Evolutionary conservation across 768 basidiomycete genomes (phyloP).

Genomic region (Lyophyllum decastes): DNA sequence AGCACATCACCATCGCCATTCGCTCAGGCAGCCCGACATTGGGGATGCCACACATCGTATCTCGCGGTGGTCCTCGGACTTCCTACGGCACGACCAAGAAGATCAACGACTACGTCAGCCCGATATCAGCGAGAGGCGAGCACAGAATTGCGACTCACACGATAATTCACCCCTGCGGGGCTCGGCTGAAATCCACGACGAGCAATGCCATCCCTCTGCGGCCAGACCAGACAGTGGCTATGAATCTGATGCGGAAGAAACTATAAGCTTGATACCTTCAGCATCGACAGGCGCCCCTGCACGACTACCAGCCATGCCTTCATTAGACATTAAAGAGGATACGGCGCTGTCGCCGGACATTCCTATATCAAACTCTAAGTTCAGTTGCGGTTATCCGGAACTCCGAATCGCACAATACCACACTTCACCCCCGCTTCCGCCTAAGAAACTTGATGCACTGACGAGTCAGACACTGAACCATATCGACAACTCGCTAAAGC

Average conservation of each 20-base stretch:
- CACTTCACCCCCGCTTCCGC: not conserved
- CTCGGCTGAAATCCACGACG: not conserved
- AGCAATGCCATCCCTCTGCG: not conserved
- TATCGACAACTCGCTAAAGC: not conserved
- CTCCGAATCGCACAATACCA: not conserved
- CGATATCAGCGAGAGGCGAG: not conserved
- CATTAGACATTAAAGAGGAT: not conserved
- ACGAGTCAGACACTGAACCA: not conserved
- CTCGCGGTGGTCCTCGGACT: conserved; percentile 2
- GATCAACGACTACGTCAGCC: not conserved
- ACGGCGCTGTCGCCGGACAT: too few species aligned
- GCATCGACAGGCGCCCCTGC: not conserved
- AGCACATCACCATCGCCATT: not conserved
- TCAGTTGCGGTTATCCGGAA: not conserved
- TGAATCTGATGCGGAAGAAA: not conserved
- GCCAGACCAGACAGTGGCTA: not conserved
- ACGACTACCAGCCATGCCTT: not conserved
- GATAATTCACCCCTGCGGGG: too few species aligned
- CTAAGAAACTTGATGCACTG: not conserved
- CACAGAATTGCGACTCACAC: not conserved
- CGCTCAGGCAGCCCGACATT: not conserved
- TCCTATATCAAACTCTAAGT: too few species aligned
- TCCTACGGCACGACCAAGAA: not conserved
- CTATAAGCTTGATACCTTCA: not conserved
- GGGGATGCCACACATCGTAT: not conserved